Percentiles rank a stretch among this genome's conserved stretches.
Evolutionary conservation across 2,329 filamentous ascomycete species (phyloP).

Genomic region (Scedosporium boydii): DNA sequence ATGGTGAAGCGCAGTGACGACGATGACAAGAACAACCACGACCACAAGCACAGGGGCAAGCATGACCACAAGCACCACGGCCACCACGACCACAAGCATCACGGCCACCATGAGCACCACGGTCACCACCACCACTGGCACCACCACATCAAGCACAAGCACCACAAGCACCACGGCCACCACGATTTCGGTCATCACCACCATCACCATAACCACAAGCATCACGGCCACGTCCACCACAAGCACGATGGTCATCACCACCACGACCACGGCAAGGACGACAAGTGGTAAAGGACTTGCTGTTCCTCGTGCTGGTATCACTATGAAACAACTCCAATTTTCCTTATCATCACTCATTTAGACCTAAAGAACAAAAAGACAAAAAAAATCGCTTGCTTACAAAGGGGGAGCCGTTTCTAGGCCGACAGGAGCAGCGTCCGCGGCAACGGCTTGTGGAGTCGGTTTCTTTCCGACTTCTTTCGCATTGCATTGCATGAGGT

Average conservation of each 20-base stretch:
- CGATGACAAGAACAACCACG: not conserved
- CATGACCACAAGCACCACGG: conserved; percentile 4
- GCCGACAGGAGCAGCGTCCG: not conserved
- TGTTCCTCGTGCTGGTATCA: not conserved
- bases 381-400: not conserved
- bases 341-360: not conserved
- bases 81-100: not conserved
- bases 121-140: not conserved
- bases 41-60: not conserved
- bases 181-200: not conserved
- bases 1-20: not conserved
- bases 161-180: not conserved
- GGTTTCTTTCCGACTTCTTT: not conserved
- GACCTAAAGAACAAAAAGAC: not conserved
- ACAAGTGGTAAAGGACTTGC: not conserved
- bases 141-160: conserved; percentile 5
- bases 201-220: not conserved
- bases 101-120: not conserved
- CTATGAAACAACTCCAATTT: not conserved
- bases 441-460: not conserved
- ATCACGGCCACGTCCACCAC: not conserved
- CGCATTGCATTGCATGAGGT: not conserved
- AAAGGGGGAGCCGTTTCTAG: not conserved
- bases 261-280: not conserved
- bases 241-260: not conserved